Evolutionary conservation across 1,139 yeast species (phyloP).

Genomic region (Kodamaea anthophila): DNA sequence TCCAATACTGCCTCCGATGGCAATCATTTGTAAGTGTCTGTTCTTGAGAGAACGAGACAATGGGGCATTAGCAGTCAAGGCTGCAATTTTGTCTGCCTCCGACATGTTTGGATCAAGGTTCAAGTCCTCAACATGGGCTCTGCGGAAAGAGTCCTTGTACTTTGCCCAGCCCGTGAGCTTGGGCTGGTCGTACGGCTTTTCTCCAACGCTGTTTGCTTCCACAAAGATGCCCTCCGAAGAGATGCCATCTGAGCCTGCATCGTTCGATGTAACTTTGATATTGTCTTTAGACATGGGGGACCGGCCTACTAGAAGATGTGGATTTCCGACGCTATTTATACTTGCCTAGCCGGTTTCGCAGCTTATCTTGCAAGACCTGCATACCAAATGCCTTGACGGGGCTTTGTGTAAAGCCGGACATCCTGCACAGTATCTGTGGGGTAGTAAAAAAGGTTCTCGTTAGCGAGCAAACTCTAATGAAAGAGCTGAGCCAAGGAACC

Average conservation of each 20-base stretch:
- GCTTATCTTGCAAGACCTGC: too few species aligned
- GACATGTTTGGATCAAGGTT: conserved; percentile 64
- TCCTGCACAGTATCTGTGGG: too few species aligned
- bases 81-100: conserved; percentile 63
- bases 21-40: conserved; percentile 75
- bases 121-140: conserved; percentile 40
- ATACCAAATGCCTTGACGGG: too few species aligned
- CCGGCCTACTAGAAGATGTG: too few species aligned
- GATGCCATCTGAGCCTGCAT: too few species aligned
- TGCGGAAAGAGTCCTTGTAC: conserved; percentile 52
- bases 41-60: conserved; percentile 55
- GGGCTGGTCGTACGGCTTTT: conserved; percentile 19
- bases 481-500: too few species aligned
- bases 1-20: conserved; percentile 85
- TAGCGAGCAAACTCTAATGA: too few species aligned
- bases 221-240: neutral
- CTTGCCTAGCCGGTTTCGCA: too few species aligned
- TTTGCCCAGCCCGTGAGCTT: conserved; percentile 32
- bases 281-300: conserved; percentile 1
- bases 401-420: too few species aligned
- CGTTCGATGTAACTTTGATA: conserved; percentile 1
- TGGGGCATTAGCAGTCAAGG: conserved; percentile 64
- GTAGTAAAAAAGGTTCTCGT: too few species aligned
- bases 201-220: too few species aligned
- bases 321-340: too few species aligned